Percentiles rank a stretch among this genome's conserved stretches.
phyloP scores from a whole-genome alignment of 2,329 filamentous ascomycete species.

The Myriosclerotinia scirpicola region DNA sequence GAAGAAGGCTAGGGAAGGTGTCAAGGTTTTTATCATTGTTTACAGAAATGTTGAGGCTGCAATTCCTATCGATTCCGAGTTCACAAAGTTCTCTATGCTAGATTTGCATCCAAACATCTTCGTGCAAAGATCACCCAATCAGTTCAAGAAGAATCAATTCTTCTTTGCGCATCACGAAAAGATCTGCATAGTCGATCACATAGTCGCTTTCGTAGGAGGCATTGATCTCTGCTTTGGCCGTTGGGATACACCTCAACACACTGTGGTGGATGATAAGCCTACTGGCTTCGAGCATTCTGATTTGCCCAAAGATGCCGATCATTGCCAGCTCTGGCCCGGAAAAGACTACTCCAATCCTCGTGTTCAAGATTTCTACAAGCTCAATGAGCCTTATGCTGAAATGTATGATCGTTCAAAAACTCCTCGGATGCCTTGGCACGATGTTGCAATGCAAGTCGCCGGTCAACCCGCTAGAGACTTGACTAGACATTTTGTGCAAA shows the following conservation, averaged over 20 bases:
- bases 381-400: slow-evolving; percentile 94
- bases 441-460: slow-evolving; percentile 96
- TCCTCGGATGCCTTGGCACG: slow-evolving; percentile 97
- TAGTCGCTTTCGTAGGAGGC: slow-evolving; percentile 90
- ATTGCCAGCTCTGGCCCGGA: slow-evolving; percentile 93
- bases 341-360: slow-evolving; percentile 98
- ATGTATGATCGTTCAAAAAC: slow-evolving; percentile 94
- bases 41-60: slow-evolving; percentile 98
- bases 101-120: slow-evolving; percentile 96
- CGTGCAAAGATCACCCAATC: slow-evolving; percentile 92
- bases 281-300: slow-evolving; percentile 86
- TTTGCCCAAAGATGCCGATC: slow-evolving; percentile 81
- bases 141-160: slow-evolving; percentile 98
- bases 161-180: slow-evolving; percentile 99
- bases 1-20: slow-evolving; percentile 87
- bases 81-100: slow-evolving; percentile 93
- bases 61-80: slow-evolving; percentile 96
- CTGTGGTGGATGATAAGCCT: slow-evolving; percentile 86
- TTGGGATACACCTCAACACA: slow-evolving; percentile 95
- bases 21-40: slow-evolving; percentile 97
- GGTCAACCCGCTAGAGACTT: slow-evolving; percentile 93
- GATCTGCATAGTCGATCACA: slow-evolving; percentile 94
- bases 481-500: slow-evolving; percentile 93
- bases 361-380: slow-evolving; percentile 89
- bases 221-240: slow-evolving; percentile 96